Conservation (phyloP, 176 grass and related monocot species). For the Triticum monococcum region DNA sequence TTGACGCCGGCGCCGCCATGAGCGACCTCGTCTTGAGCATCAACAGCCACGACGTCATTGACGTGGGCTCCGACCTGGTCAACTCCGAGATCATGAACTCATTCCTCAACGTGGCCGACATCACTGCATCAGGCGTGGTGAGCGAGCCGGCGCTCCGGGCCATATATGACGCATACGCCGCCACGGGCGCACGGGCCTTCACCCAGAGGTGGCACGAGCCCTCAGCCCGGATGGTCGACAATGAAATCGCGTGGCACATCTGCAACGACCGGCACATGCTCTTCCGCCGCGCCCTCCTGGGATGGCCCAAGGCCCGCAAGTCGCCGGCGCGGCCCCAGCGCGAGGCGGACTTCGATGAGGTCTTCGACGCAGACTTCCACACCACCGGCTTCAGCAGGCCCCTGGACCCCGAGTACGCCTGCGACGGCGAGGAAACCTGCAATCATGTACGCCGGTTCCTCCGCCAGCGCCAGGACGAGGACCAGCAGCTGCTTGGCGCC, state of each 20-base stretch:
- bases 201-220: constrained; percentile 3
- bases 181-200: not conserved
- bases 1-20: not conserved
- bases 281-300: not conserved
- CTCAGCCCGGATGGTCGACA: not conserved
- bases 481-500: not conserved
- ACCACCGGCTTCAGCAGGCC: constrained; percentile 2
- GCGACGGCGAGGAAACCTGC: not conserved
- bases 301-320: not conserved
- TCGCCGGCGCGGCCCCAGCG: not conserved
- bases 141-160: not conserved
- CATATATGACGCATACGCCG: not conserved
- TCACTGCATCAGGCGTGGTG: not conserved
- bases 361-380: not conserved
- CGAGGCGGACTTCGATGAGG: constrained; percentile 2
- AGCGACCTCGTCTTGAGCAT: not conserved
- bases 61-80: not conserved
- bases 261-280: not conserved
- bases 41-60: not conserved
- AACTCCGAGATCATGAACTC: not conserved
- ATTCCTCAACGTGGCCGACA: not conserved
- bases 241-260: not conserved
- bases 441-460: not conserved
- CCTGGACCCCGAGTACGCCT: not conserved
- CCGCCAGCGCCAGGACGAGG: not conserved